A percentile compares a stretch with the other conserved stretches of the same genome.
Evolutionary conservation across 306 rosid genomes (phyloP).

Genomic region (Potentilla sterilis): DNA sequence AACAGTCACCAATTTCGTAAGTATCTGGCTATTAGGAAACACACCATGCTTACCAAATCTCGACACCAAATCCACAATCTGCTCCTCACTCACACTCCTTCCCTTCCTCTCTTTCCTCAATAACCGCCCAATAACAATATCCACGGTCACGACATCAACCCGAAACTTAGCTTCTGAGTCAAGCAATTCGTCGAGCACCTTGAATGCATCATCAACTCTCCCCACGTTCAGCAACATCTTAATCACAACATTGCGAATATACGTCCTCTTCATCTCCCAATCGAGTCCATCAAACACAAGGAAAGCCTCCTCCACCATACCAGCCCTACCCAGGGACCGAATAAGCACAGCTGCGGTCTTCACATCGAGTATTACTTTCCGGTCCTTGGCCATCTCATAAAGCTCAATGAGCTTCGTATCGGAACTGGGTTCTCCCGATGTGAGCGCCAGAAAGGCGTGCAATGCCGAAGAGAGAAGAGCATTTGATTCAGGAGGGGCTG

Average conservation of each 20-base stretch:
- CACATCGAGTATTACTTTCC: slow-evolving; percentile 25
- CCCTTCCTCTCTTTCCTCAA: slow-evolving; percentile 29
- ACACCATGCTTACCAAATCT: slow-evolving; percentile 42
- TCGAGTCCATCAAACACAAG: slow-evolving; percentile 38
- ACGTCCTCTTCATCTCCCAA: slow-evolving; percentile 36
- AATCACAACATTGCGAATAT: slow-evolving; percentile 43
- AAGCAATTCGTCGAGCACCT: slow-evolving; percentile 74
- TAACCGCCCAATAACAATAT: slow-evolving; percentile 42
- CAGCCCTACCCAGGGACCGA: slow-evolving; percentile 35
- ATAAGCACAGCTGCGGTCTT: slow-evolving; percentile 36
- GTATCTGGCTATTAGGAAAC: slow-evolving; percentile 44
- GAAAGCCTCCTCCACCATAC: slow-evolving; percentile 52
- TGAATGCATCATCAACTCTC: slow-evolving; percentile 44
- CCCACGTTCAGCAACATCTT: slow-evolving; percentile 41
- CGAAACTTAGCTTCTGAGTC: slow-evolving; percentile 28
- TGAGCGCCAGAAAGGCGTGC: slow-evolving; percentile 52
- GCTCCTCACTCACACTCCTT: slow-evolving; percentile 41
- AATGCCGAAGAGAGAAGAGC: slow-evolving; percentile 36
- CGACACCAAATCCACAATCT: slow-evolving; percentile 47
- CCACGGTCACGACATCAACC: slow-evolving; percentile 46
- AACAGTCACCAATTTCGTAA: slow-evolving; percentile 51
- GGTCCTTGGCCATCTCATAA: slow-evolving; percentile 30
- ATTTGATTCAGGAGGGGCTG: not conserved
- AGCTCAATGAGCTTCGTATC: slow-evolving; percentile 36
- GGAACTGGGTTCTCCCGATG: slow-evolving; percentile 40